phyloP scores from a whole-genome alignment of 2,329 filamentous ascomycete genomes.

The Leptoxyphium fumago region DNA sequence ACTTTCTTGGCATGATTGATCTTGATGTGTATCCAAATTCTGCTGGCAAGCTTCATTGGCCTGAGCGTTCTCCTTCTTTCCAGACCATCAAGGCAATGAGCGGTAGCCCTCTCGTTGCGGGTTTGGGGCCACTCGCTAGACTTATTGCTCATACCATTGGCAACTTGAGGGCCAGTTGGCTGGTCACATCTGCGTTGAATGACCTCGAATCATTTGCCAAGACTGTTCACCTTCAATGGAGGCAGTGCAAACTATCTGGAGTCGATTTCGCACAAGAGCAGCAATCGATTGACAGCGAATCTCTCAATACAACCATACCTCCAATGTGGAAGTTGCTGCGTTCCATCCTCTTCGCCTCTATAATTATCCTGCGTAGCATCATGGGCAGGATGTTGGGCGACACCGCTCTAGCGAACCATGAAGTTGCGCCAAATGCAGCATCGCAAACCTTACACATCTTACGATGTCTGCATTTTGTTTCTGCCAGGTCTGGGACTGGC shows the following conservation, averaged over 20 bases:
- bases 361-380: conserved; percentile 60
- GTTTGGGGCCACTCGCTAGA: conserved; percentile 52
- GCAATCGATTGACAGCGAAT: conserved; percentile 48
- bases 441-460: conserved; percentile 58
- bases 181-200: conserved; percentile 42
- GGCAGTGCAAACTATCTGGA: conserved; percentile 55
- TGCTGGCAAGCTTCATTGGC: conserved; percentile 48
- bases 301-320: conserved; percentile 48
- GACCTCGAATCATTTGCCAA: conserved; percentile 52
- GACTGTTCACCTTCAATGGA: conserved; percentile 57
- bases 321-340: conserved; percentile 61
- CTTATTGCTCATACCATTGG: conserved; percentile 51
- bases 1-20: conserved; percentile 58
- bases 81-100: conserved; percentile 43
- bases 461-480: conserved; percentile 69
- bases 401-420: conserved; percentile 36
- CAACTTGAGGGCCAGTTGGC: conserved; percentile 36
- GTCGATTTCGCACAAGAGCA: conserved; percentile 55
- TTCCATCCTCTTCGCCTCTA: conserved; percentile 59
- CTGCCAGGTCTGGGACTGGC: conserved; percentile 54
- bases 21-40: conserved; percentile 47
- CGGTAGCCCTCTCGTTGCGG: conserved; percentile 45
- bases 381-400: conserved; percentile 51
- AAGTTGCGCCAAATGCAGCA: conserved; percentile 51
- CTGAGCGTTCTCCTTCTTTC: conserved; percentile 42